Evolutionary conservation across 306 rosid genomes (phyloP), one percentile per base, ranked within the genome.

Genomic region (Trichosanthes truncata): DNA sequence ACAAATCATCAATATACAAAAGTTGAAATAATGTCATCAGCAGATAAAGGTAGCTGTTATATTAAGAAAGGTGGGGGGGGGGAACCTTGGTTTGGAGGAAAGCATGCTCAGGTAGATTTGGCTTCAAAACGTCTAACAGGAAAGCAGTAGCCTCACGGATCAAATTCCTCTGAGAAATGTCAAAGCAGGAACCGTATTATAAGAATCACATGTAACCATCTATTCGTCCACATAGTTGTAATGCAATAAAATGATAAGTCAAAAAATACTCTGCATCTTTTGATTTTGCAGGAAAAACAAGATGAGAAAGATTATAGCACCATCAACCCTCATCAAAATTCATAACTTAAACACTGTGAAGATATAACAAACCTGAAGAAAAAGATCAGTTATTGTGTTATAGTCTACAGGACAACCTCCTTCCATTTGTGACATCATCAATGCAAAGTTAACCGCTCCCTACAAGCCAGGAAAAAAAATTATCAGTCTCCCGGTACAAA

Each of bases 341-440:
- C 35, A 35, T 65, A 52, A 26, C 33, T 40, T 9, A 26, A 9
- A 14, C 17, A 48, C 48, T 31, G 6, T 0, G 25, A 51, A 66
- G 45, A 80, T 76, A 82, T 74, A 53, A 83, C 83, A 61, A 78
- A 96, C 99, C 98, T 96, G 99, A 84, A 96, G 99, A 84, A 96
- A 96, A 83, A 96, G 92, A 86, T 93, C 98, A 20, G 99, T 96
- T 83, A 96, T 96, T 85, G 98, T 96, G 82, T 96, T 96, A 89
- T 96, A 96, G 84, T 96, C 99, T 81, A 96, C 86, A 4, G 99
- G 99, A 74, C 98, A 93, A 76, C 99, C 99, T 69, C 99, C 99
- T 85, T 96, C 99, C 99, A 96, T 96, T 93, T 93, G 97, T 46
- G 99, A 90, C 99, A 96, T 93, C 99, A 96, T 96, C 78, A 96